These are phyloP conservation scores for Rehmannia glutinosa DNA, from an alignment of 257 asterid species.

Conservation along the genomic window DNA sequence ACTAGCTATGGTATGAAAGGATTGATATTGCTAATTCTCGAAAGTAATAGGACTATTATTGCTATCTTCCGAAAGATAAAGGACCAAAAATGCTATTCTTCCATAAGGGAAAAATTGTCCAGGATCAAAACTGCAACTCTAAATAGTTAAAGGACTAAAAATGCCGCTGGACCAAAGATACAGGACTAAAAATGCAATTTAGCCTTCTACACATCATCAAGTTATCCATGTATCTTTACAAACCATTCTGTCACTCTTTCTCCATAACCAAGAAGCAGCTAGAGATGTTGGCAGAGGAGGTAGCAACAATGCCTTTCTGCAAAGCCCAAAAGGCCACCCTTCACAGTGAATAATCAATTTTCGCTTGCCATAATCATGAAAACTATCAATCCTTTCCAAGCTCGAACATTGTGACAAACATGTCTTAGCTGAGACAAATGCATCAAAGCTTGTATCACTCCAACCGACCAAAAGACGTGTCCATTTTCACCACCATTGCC, in stretches of 20 bases:
- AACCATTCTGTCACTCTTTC: constrained; percentile 31
- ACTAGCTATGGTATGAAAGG: no score
- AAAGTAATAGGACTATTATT: no score
- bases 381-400: constrained; percentile 39
- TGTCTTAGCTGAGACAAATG: constrained; percentile 46
- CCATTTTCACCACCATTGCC: neutral
- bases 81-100: no score
- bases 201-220: no score
- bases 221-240: constrained; percentile 20
- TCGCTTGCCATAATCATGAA: constrained; percentile 22
- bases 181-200: no score
- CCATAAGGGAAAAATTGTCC: no score
- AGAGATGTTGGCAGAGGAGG: constrained; percentile 88
- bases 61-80: no score
- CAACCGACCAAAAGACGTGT: constrained; percentile 37
- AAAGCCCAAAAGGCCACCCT: constrained; percentile 84
- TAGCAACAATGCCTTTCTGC: constrained; percentile 48
- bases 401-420: constrained; percentile 59
- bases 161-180: no score
- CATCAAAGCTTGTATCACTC: constrained; percentile 39
- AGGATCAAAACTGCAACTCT: no score
- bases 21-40: no score
- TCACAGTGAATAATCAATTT: constrained; percentile 41
- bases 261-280: constrained; percentile 70
- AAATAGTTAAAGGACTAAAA: no score